phyloP scores from a whole-genome alignment of 2,329 filamentous ascomycete species.

The Hortaea sp. region DNA sequence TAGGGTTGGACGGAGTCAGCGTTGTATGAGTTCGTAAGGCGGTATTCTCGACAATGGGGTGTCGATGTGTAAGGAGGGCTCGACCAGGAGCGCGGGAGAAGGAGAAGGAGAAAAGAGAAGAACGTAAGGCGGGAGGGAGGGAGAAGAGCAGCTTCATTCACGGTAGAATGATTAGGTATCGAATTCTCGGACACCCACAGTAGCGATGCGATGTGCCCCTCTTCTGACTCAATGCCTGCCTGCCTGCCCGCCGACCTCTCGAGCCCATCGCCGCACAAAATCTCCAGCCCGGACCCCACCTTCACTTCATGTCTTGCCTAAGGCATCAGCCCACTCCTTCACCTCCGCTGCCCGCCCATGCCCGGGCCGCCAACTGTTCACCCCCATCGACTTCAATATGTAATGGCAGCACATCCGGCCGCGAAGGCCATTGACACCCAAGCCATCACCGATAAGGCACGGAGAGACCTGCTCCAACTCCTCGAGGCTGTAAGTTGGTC shows the following conservation, averaged over 20 bases:
- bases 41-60: background rate
- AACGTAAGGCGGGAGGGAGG: background rate
- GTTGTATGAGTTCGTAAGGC: background rate
- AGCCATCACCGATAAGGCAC: conserved; percentile 69
- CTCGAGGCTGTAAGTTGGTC: conserved; percentile 78
- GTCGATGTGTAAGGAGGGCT: background rate
- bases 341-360: background rate
- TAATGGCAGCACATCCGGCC: conserved; percentile 30
- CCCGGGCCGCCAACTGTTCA: background rate
- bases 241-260: too few relatives aligned
- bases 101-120: background rate
- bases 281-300: background rate
- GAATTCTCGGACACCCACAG: too few relatives aligned
- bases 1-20: background rate
- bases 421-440: conserved; percentile 65
- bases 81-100: background rate
- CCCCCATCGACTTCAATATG: conserved; percentile 2
- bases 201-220: background rate
- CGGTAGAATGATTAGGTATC: background rate
- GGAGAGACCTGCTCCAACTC: conserved; percentile 79
- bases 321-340: background rate
- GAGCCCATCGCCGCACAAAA: background rate
- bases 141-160: conserved; percentile 1
- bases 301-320: background rate
- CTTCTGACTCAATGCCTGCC: background rate